Evolutionary conservation across 129 eudicot species (phyloP).

Genomic region (Scalesia atractyloides): DNA sequence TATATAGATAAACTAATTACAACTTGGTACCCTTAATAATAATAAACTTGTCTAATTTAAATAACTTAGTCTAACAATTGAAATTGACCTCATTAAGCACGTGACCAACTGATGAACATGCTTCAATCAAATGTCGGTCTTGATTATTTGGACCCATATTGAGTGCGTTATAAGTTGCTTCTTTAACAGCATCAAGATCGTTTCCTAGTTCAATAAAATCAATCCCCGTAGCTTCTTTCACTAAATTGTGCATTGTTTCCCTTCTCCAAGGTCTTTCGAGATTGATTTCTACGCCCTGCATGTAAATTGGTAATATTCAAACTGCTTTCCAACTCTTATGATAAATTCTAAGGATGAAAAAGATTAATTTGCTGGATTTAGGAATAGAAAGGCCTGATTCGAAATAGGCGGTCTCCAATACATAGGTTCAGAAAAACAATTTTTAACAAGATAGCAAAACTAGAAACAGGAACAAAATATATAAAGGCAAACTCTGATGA

Average conservation of each 20-base stretch:
- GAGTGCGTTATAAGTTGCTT: conserved; percentile 48
- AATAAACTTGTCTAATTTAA: no score
- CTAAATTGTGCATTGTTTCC: conserved; percentile 96
- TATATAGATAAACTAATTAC: no score
- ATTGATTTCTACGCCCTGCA: conserved; percentile 82
- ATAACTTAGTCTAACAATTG: no score
- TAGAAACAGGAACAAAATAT: no score
- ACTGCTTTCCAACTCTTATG: background rate
- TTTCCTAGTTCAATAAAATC: conserved; percentile 65
- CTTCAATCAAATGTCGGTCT: conserved; percentile 53
- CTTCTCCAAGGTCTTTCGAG: conserved; percentile 93
- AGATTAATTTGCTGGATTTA: no score
- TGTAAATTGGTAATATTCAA: conserved; percentile 19
- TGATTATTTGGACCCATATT: conserved; percentile 46
- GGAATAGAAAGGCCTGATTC: no score
- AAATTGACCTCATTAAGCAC: conserved; percentile 78
- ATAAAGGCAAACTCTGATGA: no score
- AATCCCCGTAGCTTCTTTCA: conserved; percentile 90
- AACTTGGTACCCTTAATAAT: no score
- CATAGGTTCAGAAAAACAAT: no score
- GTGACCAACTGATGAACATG: conserved; percentile 82
- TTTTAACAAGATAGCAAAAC: no score
- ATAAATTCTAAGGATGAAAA: no score
- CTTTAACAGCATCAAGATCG: conserved; percentile 67
- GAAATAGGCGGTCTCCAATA: no score